phyloP scores from a whole-genome alignment of 768 basidiomycete genomes.

The Filobasidium wieringae region DNA sequence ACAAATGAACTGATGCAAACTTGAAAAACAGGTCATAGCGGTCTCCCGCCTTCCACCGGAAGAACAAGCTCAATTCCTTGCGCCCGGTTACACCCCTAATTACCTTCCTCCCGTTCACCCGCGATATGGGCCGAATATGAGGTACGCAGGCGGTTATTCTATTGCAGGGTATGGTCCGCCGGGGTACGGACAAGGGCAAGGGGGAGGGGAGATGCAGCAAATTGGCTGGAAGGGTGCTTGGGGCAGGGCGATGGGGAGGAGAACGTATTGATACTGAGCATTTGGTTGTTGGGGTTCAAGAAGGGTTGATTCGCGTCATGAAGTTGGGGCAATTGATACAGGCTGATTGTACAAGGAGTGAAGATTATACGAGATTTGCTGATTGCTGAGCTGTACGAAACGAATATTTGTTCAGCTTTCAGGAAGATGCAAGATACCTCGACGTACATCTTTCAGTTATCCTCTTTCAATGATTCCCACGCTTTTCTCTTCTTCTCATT shows the following conservation, averaged over 20 bases:
- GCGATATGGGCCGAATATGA: too few species aligned
- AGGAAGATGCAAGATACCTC: too few species aligned
- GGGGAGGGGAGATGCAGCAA: background rate
- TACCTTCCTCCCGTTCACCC: background rate
- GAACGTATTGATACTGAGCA: background rate
- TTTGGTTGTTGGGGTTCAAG: too few species aligned
- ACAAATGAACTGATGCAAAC: background rate
- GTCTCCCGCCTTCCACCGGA: slow-evolving; percentile 26
- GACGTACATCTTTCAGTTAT: slow-evolving; percentile 9
- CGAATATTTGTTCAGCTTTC: too few species aligned
- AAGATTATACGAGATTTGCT: too few species aligned
- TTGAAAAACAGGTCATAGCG: slow-evolving; percentile 18
- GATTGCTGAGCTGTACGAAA: too few species aligned
- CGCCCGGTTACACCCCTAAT: slow-evolving; percentile 7
- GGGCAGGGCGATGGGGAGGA: background rate
- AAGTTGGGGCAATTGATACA: too few species aligned
- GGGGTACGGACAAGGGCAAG: too few species aligned
- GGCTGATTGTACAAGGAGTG: too few species aligned
- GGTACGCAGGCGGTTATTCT: background rate
- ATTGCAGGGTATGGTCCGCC: background rate
- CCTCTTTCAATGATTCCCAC: slow-evolving; percentile 25
- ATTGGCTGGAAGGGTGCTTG: background rate
- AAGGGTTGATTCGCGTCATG: too few species aligned
- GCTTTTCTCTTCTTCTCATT: slow-evolving; percentile 31
- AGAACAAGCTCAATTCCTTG: slow-evolving; percentile 26